phyloP scores from a whole-genome alignment of 169 alveolate genomes.

The Plasmodium fragile region DNA sequence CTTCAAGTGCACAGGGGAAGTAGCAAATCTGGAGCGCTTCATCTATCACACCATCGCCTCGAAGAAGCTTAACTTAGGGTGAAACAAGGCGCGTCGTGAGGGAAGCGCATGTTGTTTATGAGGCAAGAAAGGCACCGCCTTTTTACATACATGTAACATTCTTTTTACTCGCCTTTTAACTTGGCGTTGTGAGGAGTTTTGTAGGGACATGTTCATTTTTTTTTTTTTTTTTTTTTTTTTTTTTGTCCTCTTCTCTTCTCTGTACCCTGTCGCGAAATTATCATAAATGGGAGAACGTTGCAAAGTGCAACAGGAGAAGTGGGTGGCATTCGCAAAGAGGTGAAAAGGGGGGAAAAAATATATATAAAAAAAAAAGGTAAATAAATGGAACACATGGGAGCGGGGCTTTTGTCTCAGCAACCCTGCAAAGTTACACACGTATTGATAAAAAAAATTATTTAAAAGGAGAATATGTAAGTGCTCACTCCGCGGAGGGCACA shows the following conservation, averaged over 20 bases:
- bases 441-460: background rate
- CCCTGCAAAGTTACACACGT: background rate
- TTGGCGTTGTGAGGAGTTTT: background rate
- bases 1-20: constrained; percentile 33
- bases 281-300: background rate
- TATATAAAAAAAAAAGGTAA: background rate
- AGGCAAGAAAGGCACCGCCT: background rate
- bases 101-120: background rate
- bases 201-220: background rate
- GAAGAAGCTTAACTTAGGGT: constrained; percentile 33
- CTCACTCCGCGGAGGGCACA: background rate
- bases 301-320: background rate
- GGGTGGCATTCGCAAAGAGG: background rate
- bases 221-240: background rate
- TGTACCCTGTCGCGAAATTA: background rate
- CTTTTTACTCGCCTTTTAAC: background rate
- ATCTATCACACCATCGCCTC: constrained; percentile 56
- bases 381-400: background rate
- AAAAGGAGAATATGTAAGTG: background rate
- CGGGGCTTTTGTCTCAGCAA: background rate
- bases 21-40: constrained; percentile 20
- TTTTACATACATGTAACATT: background rate
- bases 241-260: background rate
- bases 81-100: background rate
- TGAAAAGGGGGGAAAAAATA: background rate